Conservation (phyloP, 192 early-diverging fungal genomes). For the Thamnidium elegans region DNA sequence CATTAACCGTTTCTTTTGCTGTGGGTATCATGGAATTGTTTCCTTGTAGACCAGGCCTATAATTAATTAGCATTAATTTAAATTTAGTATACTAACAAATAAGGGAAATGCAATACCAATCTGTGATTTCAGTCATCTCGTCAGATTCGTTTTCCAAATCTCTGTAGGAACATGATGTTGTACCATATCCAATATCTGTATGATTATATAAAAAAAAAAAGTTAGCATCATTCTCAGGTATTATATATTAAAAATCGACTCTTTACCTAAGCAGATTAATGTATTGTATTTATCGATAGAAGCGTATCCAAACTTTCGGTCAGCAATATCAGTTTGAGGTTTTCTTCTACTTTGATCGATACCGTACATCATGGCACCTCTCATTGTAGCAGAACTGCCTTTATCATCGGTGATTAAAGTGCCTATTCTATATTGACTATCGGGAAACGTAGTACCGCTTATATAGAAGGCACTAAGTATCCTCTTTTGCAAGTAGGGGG, state of each 20-base stretch:
- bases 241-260: not conserved
- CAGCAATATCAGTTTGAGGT: not conserved
- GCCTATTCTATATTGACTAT: not conserved
- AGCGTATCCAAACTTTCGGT: not conserved
- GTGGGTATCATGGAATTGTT: not conserved
- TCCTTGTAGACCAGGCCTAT: too few species aligned
- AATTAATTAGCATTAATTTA: too few species aligned
- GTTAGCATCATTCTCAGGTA: not conserved
- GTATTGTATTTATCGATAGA: not conserved
- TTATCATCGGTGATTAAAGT: not conserved
- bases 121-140: not conserved
- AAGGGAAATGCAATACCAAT: not conserved
- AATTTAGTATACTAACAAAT: too few species aligned
- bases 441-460: too few species aligned
- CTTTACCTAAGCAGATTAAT: constrained; percentile 1
- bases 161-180: not conserved
- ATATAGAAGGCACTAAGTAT: not conserved
- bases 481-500: not conserved
- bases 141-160: not conserved
- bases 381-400: constrained; percentile 1
- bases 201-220: not conserved
- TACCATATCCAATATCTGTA: constrained; percentile 2
- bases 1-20: not conserved
- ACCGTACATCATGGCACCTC: not conserved
- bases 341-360: constrained; percentile 3